Evolutionary conservation across 306 rosid species (phyloP).

Genomic region (Glycine soja): DNA sequence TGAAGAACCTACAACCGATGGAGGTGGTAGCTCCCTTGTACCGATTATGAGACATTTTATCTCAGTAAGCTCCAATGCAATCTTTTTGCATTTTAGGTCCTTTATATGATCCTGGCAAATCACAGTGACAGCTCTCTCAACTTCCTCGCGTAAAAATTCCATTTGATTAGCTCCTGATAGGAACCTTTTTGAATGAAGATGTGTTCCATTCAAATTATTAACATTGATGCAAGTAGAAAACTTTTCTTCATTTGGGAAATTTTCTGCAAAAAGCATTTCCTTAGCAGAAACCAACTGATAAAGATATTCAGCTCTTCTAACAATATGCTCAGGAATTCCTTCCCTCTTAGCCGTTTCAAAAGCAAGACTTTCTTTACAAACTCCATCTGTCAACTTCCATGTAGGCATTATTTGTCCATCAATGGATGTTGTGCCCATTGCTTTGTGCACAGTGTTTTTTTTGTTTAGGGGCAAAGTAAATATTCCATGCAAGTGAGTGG

Average conservation of each 20-base stretch:
- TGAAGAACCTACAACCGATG: constrained; percentile 85
- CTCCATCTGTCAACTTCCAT: constrained; percentile 81
- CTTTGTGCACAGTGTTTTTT: constrained; percentile 71
- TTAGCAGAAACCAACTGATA: constrained; percentile 65
- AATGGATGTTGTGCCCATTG: constrained; percentile 75
- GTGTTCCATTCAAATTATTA: constrained; percentile 53
- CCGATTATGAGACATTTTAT: constrained; percentile 67
- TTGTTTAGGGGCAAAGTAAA: constrained; percentile 73
- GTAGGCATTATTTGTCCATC: constrained; percentile 85
- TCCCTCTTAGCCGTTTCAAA: constrained; percentile 55
- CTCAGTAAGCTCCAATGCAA: constrained; percentile 42
- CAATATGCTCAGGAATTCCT: constrained; percentile 76
- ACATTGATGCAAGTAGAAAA: constrained; percentile 45
- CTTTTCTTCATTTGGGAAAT: constrained; percentile 50
- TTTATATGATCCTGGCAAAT: constrained; percentile 72
- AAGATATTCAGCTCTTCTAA: constrained; percentile 81
- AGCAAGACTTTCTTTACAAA: constrained; percentile 94
- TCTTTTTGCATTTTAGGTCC: constrained; percentile 56
- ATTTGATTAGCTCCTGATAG: constrained; percentile 41
- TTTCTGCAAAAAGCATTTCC: constrained; percentile 41
- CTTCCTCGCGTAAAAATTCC: constrained; percentile 55
- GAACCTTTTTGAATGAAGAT: constrained; percentile 39
- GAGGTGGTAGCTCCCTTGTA: constrained; percentile 73
- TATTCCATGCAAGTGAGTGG: constrained; percentile 96
- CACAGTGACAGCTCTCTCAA: constrained; percentile 67